Conservation (phyloP, 2,329 filamentous ascomycete genomes). For the Metarhizium humberi region DNA sequence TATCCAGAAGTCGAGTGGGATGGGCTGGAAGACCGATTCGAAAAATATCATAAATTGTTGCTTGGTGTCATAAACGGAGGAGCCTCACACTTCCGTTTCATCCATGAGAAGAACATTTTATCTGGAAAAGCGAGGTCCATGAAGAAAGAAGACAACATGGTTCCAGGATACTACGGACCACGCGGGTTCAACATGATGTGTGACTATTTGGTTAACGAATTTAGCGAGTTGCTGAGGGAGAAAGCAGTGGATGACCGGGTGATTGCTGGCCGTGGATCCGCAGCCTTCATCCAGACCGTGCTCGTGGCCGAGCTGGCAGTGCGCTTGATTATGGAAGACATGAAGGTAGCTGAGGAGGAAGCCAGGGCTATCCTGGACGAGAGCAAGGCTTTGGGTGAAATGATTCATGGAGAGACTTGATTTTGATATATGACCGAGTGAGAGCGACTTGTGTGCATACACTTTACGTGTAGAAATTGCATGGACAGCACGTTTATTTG, state of each 20-base stretch:
- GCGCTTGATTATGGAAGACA: constrained; percentile 47
- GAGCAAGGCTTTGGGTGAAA: constrained; percentile 57
- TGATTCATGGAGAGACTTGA: constrained; percentile 52
- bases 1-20: constrained; percentile 70
- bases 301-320: constrained; percentile 64
- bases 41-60: constrained; percentile 44
- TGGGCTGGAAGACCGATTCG: constrained; percentile 48
- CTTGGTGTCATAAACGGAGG: constrained; percentile 50
- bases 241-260: constrained; percentile 55
- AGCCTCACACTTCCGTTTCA: constrained; percentile 50
- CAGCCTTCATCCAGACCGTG: constrained; percentile 62
- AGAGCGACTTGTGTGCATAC: not conserved
- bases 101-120: constrained; percentile 45
- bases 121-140: constrained; percentile 51
- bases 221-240: constrained; percentile 50
- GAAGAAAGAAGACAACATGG: constrained; percentile 48
- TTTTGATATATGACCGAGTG: not conserved
- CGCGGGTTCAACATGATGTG: constrained; percentile 65
- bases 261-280: constrained; percentile 56
- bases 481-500: not conserved
- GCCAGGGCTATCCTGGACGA: constrained; percentile 51
- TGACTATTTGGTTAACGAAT: constrained; percentile 53
- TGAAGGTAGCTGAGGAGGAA: constrained; percentile 31
- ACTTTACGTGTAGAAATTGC: not conserved
- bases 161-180: constrained; percentile 77